phyloP scores from a whole-genome alignment of 1,284 basidiomycete genomes.

The Xerocomus nothofagi region DNA sequence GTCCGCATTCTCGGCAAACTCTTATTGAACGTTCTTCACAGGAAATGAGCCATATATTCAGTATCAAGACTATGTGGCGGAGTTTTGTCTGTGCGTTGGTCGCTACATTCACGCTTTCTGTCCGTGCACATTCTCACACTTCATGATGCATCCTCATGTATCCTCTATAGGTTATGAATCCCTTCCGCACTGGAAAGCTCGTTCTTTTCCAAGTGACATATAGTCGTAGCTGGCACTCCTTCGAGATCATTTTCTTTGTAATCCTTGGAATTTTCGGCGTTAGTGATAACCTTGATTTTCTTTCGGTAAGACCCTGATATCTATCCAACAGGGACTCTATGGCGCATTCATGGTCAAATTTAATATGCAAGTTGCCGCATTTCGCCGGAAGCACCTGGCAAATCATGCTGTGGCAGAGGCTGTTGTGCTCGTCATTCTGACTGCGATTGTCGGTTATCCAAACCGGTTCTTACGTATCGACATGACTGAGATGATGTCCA shows the following conservation, averaged over 20 bases:
- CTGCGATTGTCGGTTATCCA: conserved; percentile 90
- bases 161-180: conserved; percentile 84
- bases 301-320: conserved; percentile 7
- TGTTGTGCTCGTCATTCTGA: conserved; percentile 82
- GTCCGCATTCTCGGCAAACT: conserved; percentile 1
- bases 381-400: conserved; percentile 86
- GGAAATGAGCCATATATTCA: conserved; percentile 99
- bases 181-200: conserved; percentile 96
- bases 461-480: conserved; percentile 96
- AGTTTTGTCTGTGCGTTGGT: conserved; percentile 97
- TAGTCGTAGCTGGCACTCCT: conserved; percentile 98
- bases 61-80: conserved; percentile 97
- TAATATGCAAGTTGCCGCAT: conserved; percentile 92
- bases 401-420: conserved; percentile 89
- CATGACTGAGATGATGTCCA: conserved; percentile 98
- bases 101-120: conserved; percentile 93
- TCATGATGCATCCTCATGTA: conserved; percentile 18
- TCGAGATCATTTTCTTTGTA: conserved; percentile 96
- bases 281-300: conserved; percentile 29
- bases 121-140: conserved; percentile 43
- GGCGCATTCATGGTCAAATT: conserved; percentile 97
- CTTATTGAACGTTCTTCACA: conserved; percentile 34
- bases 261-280: conserved; percentile 96
- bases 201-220: conserved; percentile 99
- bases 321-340: conserved; percentile 77